Base-by-base conservation (phyloP, 169 alveolate species). In the Eimeria necatrix region DNA sequence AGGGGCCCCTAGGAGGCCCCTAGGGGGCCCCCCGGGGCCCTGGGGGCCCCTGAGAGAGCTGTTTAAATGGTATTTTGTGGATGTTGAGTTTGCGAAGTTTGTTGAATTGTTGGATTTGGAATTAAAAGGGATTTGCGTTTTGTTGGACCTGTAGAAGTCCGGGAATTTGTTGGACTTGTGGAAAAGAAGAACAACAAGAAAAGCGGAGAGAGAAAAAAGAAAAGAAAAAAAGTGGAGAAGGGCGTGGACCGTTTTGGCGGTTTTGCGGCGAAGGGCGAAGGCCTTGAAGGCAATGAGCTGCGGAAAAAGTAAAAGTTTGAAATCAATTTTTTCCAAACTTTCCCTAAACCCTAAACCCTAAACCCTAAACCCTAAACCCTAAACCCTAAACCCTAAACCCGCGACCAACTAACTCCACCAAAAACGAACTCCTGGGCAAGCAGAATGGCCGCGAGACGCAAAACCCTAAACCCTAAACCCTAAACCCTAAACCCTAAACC, bases 221-320 rank as follows among this genome's bases (percentile, higher is more conserved):
- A 84, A 32, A 4, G 91, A 84, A 4, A 59, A 74, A 26, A 84
- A 26, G 60, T 84, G 91, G 59, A 84, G 49, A 6, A 49, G 48
- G 56, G 80, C 91, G 49, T 84, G 91, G 53, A 84, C 71, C 48
- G 91, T 84, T 78, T 84, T 84, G 41, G 91, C 91, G 1, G 78
- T 78, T 56, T 41, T 46, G 8, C 48, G 91, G 9, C 78, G 78
- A 16, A 84, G 74, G 3, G 78, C 91, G 48, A 84, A n/a, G 49
- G 71, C 91, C 91, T 84, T 53, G 60, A 84, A 84, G 60, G 78
- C 32, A 16, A 84, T 53, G 26, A 84, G 80, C 91, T 84, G 91
- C 24, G n/a, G n/a, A n/a, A n/a, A n/a, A n/a, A n/a, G n/a, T n/a
- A n/a, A n/a, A n/a, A n/a, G n/a, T n/a, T n/a, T n/a, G n/a, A n/a